Percentiles rank a stretch among this genome's conserved stretches.
phyloP scores from a whole-genome alignment of 129 eudicot genomes.

The Mikania micrantha region DNA sequence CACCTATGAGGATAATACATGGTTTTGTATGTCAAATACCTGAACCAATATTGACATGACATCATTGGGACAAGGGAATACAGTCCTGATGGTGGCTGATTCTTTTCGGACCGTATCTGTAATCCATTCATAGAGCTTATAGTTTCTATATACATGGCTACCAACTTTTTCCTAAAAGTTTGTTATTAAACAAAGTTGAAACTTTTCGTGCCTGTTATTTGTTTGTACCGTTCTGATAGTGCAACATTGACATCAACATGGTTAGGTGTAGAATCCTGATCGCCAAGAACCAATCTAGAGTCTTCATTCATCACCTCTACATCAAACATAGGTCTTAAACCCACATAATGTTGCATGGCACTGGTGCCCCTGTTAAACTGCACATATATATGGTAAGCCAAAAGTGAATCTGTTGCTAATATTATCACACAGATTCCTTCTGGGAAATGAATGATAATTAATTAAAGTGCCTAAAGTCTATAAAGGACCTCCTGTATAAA shows the following conservation, averaged over 20 bases:
- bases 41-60: constrained; percentile 94
- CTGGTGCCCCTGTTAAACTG: constrained; percentile 98
- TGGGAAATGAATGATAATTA: background rate
- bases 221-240: constrained; percentile 64
- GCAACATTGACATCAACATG: constrained; percentile 62
- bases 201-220: constrained; percentile 53
- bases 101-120: constrained; percentile 88
- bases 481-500: background rate
- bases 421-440: background rate
- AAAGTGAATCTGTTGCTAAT: constrained; percentile 2
- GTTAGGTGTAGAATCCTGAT: constrained; percentile 52
- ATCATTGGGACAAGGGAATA: constrained; percentile 90
- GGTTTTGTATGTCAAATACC: constrained; percentile 34
- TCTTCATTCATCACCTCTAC: constrained; percentile 90
- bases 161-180: background rate
- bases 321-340: constrained; percentile 91
- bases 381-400: constrained; percentile 15
- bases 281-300: constrained; percentile 69
- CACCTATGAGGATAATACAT: background rate
- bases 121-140: constrained; percentile 13
- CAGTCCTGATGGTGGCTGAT: constrained; percentile 78
- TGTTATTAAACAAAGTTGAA: background rate
- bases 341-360: constrained; percentile 98
- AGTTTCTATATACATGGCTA: background rate
- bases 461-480: background rate